Evolutionary conservation across 202 grass and related monocot genomes (phyloP).

Genomic region (Zoysia matrella): DNA sequence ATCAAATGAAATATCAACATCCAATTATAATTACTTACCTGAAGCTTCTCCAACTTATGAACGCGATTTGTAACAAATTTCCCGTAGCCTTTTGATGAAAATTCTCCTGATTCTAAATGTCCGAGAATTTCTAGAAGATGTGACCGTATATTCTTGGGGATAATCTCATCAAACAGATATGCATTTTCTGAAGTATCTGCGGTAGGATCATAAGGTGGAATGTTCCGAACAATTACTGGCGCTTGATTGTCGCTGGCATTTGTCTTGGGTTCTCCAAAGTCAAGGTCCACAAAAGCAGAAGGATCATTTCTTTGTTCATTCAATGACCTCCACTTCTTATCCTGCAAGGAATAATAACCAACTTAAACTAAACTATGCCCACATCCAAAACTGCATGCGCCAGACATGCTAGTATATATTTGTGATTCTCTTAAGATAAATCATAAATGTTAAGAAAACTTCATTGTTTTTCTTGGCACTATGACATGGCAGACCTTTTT

Average conservation of each 20-base stretch:
- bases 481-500: background rate
- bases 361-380: constrained; percentile 33
- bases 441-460: background rate
- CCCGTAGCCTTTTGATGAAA: constrained; percentile 66
- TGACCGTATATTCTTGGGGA: constrained; percentile 62
- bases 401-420: constrained; percentile 3
- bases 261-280: constrained; percentile 33
- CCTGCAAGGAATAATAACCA: constrained; percentile 49
- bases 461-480: background rate
- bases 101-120: constrained; percentile 51
- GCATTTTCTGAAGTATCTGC: constrained; percentile 73
- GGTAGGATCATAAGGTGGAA: constrained; percentile 82
- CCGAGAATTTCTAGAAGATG: constrained; percentile 74
- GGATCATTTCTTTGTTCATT: constrained; percentile 61
- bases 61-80: constrained; percentile 86
- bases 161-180: constrained; percentile 83
- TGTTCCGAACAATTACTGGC: constrained; percentile 52
- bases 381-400: constrained; percentile 9
- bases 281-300: constrained; percentile 51
- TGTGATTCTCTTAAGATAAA: constrained; percentile 25
- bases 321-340: constrained; percentile 65
- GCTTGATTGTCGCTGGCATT: constrained; percentile 38
- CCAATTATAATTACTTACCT: constrained; percentile 47
- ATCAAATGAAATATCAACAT: constrained; percentile 13
- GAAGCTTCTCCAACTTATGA: constrained; percentile 57